Conservation (phyloP, 164 flowering plant species). For the Dillenia turbinata region DNA sequence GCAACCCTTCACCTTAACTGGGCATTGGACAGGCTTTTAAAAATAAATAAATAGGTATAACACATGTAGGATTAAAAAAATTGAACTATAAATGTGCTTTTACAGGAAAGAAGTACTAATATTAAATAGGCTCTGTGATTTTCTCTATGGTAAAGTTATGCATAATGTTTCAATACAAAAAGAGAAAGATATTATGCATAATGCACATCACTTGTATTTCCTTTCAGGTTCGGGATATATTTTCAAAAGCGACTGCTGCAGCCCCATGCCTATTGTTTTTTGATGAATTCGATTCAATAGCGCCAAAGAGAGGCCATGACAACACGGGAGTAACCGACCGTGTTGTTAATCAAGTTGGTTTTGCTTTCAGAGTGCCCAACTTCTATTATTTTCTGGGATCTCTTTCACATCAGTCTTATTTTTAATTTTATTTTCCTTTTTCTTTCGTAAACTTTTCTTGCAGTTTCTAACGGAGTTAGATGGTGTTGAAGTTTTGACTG, state of each 20-base stretch:
- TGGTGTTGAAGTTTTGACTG: slow-evolving; percentile 91
- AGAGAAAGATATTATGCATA: neutral
- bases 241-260: slow-evolving; percentile 92
- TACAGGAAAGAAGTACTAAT: too few species aligned
- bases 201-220: neutral
- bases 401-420: slow-evolving; percentile 1
- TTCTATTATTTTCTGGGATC: neutral
- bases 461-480: slow-evolving; percentile 96
- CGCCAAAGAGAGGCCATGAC: slow-evolving; percentile 98
- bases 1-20: too few species aligned
- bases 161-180: too few species aligned
- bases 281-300: slow-evolving; percentile 98
- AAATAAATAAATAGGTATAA: too few species aligned
- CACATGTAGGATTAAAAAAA: too few species aligned
- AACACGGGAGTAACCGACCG: slow-evolving; percentile 99
- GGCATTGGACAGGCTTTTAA: too few species aligned
- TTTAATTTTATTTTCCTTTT: neutral
- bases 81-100: too few species aligned
- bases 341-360: slow-evolving; percentile 85
- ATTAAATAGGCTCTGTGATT: too few species aligned
- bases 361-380: slow-evolving; percentile 1
- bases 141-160: too few species aligned
- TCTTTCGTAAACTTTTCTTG: slow-evolving; percentile 4
- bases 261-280: slow-evolving; percentile 96
- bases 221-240: slow-evolving; percentile 88